Evolutionary conservation across 306 rosid genomes (phyloP), one percentile per base, ranked within the genome.

Genomic region (Cicer judaicum): DNA sequence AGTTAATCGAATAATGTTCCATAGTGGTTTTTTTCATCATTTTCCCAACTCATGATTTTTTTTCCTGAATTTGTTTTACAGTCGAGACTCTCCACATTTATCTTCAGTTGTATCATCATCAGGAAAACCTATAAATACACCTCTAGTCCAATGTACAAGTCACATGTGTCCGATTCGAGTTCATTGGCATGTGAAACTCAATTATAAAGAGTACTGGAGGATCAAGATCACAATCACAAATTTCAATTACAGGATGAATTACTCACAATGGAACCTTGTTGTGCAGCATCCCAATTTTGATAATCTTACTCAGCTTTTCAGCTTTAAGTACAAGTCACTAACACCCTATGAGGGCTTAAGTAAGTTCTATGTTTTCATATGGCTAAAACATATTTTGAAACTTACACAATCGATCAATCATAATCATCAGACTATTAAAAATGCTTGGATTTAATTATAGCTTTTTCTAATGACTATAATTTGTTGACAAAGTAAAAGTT

Each of bases 141-240:
- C 98, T 77, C 75, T 94, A 56, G 90, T 94, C 62, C 98, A 82
- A 78, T 94, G 96, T 61, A 91, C 96, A 57, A 90, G 97, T 76
- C 98, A 94, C 73, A 94, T 91, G 98, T 94, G 98, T 80, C 98
- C 98, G 5, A 77, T 94, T 77, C 88, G 96, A 81, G 81, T 94
- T 84, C 98, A 94, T 86, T 94, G 98, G 98, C 98, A 94, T n/a
- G 97, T 94, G 78, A 94, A 94, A 83, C 82, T 94, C 77, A 94
- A 94, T 72, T 94, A 94, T 83, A 94, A 91, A 83, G 97, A 94
- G 76, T 94, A 94, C 74, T 94, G 98, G 98, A 85, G 98, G 86
- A 90, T 94, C 84, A 94, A 92, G 90, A 78, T 94, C 74, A 87
- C 98, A 53, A 87, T 94, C 78, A 91, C 95, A 13, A 94, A 94